Conservation (phyloP, 495 filamentous ascomycete genomes). For the Antarctomyces pellizariae region DNA sequence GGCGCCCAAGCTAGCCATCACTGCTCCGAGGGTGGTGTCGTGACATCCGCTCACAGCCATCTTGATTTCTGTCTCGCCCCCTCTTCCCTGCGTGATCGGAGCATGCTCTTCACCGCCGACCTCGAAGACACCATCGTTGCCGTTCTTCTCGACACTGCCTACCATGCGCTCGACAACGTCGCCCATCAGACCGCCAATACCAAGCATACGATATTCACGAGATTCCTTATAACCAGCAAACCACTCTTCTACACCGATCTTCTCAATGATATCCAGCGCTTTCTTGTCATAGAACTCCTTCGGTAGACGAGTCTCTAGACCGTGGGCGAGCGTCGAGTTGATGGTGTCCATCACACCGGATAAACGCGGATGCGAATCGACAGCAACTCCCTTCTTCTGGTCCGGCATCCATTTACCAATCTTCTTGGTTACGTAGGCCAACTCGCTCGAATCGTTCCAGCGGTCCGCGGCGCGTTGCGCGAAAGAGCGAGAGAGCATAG, state of each 20-base stretch:
- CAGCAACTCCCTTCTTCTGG: constrained; percentile 38
- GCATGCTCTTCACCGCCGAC: constrained; percentile 19
- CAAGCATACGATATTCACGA: constrained; percentile 61
- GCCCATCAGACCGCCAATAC: constrained; percentile 64
- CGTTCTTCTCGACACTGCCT: constrained; percentile 36
- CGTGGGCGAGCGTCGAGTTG: constrained; percentile 74
- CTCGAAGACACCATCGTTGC: constrained; percentile 29
- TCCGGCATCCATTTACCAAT: constrained; percentile 70
- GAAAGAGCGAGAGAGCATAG: constrained; percentile 56
- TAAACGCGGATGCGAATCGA: constrained; percentile 64
- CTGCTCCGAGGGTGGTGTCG: constrained; percentile 72
- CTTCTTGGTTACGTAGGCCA: constrained; percentile 56
- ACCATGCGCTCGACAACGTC: constrained; percentile 77
- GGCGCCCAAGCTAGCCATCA: constrained; percentile 57
- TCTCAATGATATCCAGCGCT: constrained; percentile 44
- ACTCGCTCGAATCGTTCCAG: constrained; percentile 65
- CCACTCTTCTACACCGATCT: constrained; percentile 80
- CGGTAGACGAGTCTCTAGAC: constrained; percentile 51
- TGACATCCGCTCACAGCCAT: constrained; percentile 72
- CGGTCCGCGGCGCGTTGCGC: constrained; percentile 55
- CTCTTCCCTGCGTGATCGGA: constrained; percentile 14
- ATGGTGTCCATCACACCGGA: constrained; percentile 87
- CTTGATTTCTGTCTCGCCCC: constrained; percentile 32
- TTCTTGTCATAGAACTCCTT: constrained; percentile 70
- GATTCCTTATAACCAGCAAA: constrained; percentile 69